Conservation (phyloP, 1,284 basidiomycete genomes). For the Coriolopsis trogii region DNA sequence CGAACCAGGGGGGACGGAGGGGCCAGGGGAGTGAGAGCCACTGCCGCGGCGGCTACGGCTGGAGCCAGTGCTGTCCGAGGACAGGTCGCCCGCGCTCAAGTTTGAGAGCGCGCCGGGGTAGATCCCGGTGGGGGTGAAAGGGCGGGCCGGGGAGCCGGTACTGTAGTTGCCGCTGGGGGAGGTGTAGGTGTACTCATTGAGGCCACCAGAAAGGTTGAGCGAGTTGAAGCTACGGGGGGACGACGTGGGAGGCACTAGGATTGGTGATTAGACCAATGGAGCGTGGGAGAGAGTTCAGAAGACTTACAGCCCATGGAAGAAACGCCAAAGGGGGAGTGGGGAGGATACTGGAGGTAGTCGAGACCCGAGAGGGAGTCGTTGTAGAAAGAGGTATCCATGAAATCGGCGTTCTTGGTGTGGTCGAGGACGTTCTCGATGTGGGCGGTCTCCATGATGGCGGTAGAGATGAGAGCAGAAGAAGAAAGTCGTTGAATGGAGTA, state of each 20-base stretch:
- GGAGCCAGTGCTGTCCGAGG: constrained; percentile 67
- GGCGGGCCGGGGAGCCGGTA: constrained; percentile 59
- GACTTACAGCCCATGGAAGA: constrained; percentile 47
- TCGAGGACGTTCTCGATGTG: constrained; percentile 55
- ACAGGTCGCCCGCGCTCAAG: constrained; percentile 67
- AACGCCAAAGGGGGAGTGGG: constrained; percentile 48
- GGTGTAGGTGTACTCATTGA: constrained; percentile 70
- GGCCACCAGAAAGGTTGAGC: constrained; percentile 56
- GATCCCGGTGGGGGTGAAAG: constrained; percentile 71
- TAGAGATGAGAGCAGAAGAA: constrained; percentile 26
- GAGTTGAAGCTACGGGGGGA: constrained; percentile 64
- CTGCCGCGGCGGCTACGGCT: constrained; percentile 68
- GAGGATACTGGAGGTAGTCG: constrained; percentile 50
- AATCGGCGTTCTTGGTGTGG: constrained; percentile 48
- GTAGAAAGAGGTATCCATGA: constrained; percentile 60
- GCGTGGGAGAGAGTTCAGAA: constrained; percentile 8
- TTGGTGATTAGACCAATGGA: constrained; percentile 10
- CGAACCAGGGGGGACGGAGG: constrained; percentile 58
- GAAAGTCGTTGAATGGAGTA: constrained; percentile 24
- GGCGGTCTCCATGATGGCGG: constrained; percentile 46
- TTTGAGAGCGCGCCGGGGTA: constrained; percentile 73
- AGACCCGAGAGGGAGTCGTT: constrained; percentile 60
- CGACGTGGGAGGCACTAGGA: constrained; percentile 45
- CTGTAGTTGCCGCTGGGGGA: constrained; percentile 48
- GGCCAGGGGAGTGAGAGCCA: constrained; percentile 62